Base-by-base conservation (phyloP, 2,329 filamentous ascomycete genomes). In the Diaporthe amygdali region DNA sequence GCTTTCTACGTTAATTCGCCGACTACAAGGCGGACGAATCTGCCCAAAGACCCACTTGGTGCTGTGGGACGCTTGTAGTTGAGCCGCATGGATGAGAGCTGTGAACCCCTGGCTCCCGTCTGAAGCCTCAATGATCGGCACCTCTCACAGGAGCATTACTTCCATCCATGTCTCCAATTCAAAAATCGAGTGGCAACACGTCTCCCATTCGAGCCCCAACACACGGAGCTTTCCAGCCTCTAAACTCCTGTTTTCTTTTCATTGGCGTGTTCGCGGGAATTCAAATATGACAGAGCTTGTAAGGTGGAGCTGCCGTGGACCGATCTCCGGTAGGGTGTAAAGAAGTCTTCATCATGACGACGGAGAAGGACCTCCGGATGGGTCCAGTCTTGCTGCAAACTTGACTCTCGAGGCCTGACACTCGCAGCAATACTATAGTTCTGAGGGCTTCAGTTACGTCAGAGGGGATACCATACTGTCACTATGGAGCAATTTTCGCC, bases 351-450 rank as follows among this genome's bases (percentile, higher is more conserved):
- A 49, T 25, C 12, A 64, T 41, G 59, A 49, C 37, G 37, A 14
- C 59, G 59, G 59, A 64, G 59, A 64, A 64, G 32, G 41, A 49
- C 8, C 59, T 64, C 59, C 59, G 59, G 34, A 64, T 64, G 59
- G 59, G 59, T 37, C 44, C 44, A 49, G 27, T 30, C 30, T 22
- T 44, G 44, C n/a, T 37, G 27, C 25, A 37, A 49, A 37, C 30
- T 37, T 49, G 44, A 64, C 59, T 22, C 6, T 49, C 44, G 44
- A 64, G 30, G 56, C 59, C 59, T 49, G 25, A 17, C 44, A 27
- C 30, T 25, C 4, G 44, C 44, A 64, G 44, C 59, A 44, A 27
- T 49, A 10, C 8, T 27, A 14, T 25, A 44, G 37, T 37, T 61
- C 17, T 44, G 10, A 32, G 59, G n/a, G 44, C 44, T 37, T 37